Evolutionary conservation across 2,329 filamentous ascomycete species (phyloP), one percentile per base, ranked within the genome.

Genomic region (Venturia pyrina): DNA sequence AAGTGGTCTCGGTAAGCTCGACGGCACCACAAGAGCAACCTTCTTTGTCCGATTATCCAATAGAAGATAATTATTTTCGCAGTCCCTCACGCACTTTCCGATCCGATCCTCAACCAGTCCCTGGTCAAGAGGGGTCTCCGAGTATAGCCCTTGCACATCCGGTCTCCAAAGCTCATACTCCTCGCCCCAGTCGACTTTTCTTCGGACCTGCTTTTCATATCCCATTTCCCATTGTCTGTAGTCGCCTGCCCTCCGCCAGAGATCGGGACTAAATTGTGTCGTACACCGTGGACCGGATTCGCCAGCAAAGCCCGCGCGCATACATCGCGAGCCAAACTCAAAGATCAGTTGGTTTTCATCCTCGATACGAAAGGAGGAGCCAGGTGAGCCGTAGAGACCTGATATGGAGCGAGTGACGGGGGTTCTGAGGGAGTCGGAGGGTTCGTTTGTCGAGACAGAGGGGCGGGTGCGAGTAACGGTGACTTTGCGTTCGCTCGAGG

Each of bases 341-440:
- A 97, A 81, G 53, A 99, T 83, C 5, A 96, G 77, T 7, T 88
- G 81, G 70, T 97, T 95, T 72, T 99, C 95, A 71, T 96, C 92
- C 66, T 86, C 82, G 62, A 74, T 73, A 24, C 86, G 84, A 68
- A 83, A 85, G 32, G 79, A 80, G 7, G 64, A 56, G 41, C 79
- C 79, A 1, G 85, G 83, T 5, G 85, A 87, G 40, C 83, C 83
- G 69, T 82, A 85, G 63, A 82, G 79, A 24, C 82, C 81, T 69
- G 71, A 88, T 79, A 72, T 87, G 81, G 70, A 89, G 75, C 71
- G 86, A 77, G 67, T 86, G 80, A 59, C 84, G 84, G 69, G 85
- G 81, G 72, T 87, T 28, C n/a, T 28, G 5, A 53, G 15, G 32
- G 62, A 53, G 62, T 56, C 62, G 13, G 34, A 28, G n/a, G 40